Conservation (phyloP, 495 filamentous ascomycete species). For the Aspergillus diversus region DNA sequence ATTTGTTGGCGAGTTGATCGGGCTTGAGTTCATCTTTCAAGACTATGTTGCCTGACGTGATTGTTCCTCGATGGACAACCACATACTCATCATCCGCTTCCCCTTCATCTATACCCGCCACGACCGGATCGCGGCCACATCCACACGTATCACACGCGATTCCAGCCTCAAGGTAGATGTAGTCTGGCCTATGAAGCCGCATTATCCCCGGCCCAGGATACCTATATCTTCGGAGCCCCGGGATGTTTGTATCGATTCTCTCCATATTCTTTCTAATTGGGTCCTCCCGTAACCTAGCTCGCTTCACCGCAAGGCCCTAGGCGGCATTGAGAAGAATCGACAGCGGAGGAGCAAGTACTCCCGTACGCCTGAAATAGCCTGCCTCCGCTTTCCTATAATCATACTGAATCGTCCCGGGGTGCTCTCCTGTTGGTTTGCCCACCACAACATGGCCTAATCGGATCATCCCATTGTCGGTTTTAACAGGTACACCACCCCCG, state of each 20-base stretch:
- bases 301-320: neutral
- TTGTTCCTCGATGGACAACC: slow-evolving; percentile 19
- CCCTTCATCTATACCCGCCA: no score
- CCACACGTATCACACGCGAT: slow-evolving; percentile 28
- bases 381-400: slow-evolving; percentile 38
- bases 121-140: slow-evolving; percentile 11
- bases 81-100: slow-evolving; percentile 4
- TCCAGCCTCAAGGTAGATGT: slow-evolving; percentile 22
- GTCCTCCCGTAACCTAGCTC: neutral
- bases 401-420: slow-evolving; percentile 38
- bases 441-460: slow-evolving; percentile 41
- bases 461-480: slow-evolving; percentile 24
- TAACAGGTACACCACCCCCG: slow-evolving; percentile 36
- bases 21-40: slow-evolving; percentile 14
- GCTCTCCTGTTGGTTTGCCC: slow-evolving; percentile 23
- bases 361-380: slow-evolving; percentile 36
- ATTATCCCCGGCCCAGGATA: neutral
- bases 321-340: slow-evolving; percentile 29
- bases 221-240: neutral
- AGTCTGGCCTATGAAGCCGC: slow-evolving; percentile 29
- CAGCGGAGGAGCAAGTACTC: slow-evolving; percentile 38
- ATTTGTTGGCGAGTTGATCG: slow-evolving; percentile 23
- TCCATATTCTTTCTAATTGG: neutral
- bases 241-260: neutral
- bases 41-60: slow-evolving; percentile 22